phyloP scores from a whole-genome alignment of 1,284 basidiomycete genomes.

The Trichosporon faecale region DNA sequence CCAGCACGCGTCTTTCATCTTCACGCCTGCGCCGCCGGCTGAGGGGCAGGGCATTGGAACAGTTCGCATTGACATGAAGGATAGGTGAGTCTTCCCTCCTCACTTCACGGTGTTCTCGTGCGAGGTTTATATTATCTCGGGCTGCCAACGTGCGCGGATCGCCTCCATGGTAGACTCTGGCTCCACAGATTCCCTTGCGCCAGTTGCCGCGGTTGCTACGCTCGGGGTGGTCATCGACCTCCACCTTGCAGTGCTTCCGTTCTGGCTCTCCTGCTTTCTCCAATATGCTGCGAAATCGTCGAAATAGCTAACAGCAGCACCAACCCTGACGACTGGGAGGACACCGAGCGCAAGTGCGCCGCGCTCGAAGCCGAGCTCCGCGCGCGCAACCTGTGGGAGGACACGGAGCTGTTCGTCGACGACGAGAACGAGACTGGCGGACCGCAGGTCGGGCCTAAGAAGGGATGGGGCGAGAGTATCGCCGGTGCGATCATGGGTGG shows the following conservation, averaged over 20 bases:
- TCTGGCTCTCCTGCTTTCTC: no score
- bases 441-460: constrained; percentile 24
- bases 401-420: constrained; percentile 45
- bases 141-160: no score
- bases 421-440: constrained; percentile 47
- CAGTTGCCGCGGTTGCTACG: no score
- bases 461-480: constrained; percentile 46
- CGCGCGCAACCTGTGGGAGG: constrained; percentile 42
- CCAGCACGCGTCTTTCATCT: constrained; percentile 45
- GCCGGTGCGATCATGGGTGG: constrained; percentile 24
- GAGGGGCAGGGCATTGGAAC: constrained; percentile 42
- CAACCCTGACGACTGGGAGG: constrained; percentile 45
- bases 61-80: constrained; percentile 44
- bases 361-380: constrained; percentile 42
- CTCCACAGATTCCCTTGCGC: no score
- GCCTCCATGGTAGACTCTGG: no score
- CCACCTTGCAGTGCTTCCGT: no score
- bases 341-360: constrained; percentile 35
- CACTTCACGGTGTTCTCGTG: no score
- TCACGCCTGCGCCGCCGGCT: constrained; percentile 44
- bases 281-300: no score
- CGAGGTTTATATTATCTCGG: no score
- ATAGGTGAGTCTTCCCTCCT: constrained; percentile 38
- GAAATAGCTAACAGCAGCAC: constrained; percentile 30
- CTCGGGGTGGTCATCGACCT: no score